Conservation (phyloP, 305 asterid genomes). For the Stenogyne calaminthoides region DNA sequence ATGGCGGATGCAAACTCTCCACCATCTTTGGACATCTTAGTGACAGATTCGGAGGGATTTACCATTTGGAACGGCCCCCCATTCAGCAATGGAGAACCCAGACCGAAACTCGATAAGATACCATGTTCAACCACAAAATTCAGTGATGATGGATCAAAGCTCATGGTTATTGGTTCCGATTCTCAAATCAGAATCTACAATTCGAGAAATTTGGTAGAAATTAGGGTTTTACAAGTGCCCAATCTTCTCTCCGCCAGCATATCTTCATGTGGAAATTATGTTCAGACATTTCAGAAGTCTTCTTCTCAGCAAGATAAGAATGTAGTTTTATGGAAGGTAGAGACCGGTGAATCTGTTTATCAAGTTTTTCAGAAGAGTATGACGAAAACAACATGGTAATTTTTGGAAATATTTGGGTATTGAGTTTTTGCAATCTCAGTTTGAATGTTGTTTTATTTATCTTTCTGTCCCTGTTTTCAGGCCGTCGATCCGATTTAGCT, state of each 20-base stretch:
- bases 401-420: conserved; percentile 17
- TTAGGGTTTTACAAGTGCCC: conserved; percentile 60
- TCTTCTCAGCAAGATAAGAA: conserved; percentile 74
- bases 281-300: conserved; percentile 88
- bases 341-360: conserved; percentile 70
- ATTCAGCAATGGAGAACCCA: conserved; percentile 64
- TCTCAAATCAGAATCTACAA: conserved; percentile 60
- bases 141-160: conserved; percentile 86
- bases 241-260: conserved; percentile 83
- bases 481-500: conserved; percentile 75
- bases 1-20: conserved; percentile 66
- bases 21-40: conserved; percentile 66
- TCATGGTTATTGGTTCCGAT: conserved; percentile 67
- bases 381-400: conserved; percentile 82
- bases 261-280: conserved; percentile 80
- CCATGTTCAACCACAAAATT: conserved; percentile 69
- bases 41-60: conserved; percentile 76
- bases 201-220: conserved; percentile 56
- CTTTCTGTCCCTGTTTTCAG: conserved; percentile 38
- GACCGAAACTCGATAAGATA: conserved; percentile 54
- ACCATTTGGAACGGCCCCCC: conserved; percentile 91
- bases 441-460: conserved; percentile 13
- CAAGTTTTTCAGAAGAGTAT: conserved; percentile 78
- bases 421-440: conserved; percentile 12
- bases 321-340: conserved; percentile 68